phyloP scores from a whole-genome alignment of 78 protist genomes.

The Emiliania huxleyi region DNA sequence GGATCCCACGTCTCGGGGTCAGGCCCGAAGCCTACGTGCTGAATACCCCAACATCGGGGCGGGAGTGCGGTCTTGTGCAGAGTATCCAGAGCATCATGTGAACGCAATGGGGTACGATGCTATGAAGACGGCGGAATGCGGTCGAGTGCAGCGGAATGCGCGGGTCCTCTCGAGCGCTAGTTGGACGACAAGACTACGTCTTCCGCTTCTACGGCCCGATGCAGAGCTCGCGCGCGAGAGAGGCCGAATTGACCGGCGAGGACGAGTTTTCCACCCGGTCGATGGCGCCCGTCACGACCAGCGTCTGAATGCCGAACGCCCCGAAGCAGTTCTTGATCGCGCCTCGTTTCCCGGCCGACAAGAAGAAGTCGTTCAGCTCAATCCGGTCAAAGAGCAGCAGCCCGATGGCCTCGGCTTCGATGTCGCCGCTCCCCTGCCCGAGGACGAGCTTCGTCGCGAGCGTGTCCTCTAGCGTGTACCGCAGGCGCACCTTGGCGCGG shows the following conservation, averaged over 20 bases:
- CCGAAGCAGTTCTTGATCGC: not conserved
- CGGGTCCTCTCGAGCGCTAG: no score
- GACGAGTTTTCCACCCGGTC: not conserved
- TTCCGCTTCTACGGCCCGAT: no score
- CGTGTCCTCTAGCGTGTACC: not conserved
- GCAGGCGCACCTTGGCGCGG: not conserved
- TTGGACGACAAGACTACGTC: no score
- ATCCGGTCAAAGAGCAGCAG: not conserved
- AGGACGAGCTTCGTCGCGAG: not conserved
- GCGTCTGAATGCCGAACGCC: not conserved
- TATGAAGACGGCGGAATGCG: no score
- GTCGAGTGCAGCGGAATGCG: no score
- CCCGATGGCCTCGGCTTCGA: not conserved
- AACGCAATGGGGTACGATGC: no score
- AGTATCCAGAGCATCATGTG: no score
- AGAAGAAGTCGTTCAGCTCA: not conserved
- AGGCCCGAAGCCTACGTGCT: no score
- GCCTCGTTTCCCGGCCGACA: not conserved
- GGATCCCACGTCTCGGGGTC: not conserved
- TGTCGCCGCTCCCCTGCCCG: not conserved
- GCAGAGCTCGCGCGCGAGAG: not conserved
- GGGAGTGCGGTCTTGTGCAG: no score
- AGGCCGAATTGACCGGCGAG: not conserved
- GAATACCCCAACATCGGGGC: no score
- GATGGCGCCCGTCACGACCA: not conserved